These are phyloP conservation scores for Pythium myriotylum DNA, from an alignment of 352 stramenopile species.

Conservation along the genomic window DNA sequence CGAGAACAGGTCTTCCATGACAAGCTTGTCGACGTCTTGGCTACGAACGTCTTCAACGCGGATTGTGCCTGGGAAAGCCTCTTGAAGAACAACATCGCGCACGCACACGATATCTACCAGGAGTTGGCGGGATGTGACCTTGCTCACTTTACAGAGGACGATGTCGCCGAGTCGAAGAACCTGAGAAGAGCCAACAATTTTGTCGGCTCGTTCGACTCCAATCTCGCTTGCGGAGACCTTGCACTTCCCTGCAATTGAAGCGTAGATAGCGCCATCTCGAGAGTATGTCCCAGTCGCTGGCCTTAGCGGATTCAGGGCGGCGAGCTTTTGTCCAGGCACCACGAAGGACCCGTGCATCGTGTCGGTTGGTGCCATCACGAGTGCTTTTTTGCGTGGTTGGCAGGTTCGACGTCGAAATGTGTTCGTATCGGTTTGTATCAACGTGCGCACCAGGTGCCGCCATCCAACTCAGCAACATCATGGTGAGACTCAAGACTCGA, in stretches of 20 bases:
- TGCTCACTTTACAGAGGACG: slow-evolving; percentile 66
- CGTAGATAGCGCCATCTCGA: slow-evolving; percentile 65
- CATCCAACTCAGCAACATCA: slow-evolving; percentile 19
- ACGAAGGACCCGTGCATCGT: slow-evolving; percentile 31
- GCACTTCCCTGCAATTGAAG: slow-evolving; percentile 64
- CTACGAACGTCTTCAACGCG: slow-evolving; percentile 79
- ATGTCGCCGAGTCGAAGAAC: slow-evolving; percentile 70
- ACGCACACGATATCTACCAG: slow-evolving; percentile 81
- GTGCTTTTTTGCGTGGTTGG: slow-evolving; percentile 8
- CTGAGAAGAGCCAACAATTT: slow-evolving; percentile 66
- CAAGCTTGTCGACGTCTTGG: slow-evolving; percentile 80
- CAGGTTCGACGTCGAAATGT: neutral
- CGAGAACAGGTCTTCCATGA: slow-evolving; percentile 77
- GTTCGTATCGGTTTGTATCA: slow-evolving; percentile 11
- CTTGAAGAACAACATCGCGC: slow-evolving; percentile 68
- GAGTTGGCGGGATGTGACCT: slow-evolving; percentile 75
- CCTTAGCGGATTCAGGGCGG: slow-evolving; percentile 37
- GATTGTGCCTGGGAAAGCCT: slow-evolving; percentile 80
- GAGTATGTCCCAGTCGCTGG: slow-evolving; percentile 58
- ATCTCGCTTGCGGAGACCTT: slow-evolving; percentile 43
- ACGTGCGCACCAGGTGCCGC: slow-evolving; percentile 4
- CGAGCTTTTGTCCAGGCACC: slow-evolving; percentile 63
- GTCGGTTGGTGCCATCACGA: slow-evolving; percentile 7
- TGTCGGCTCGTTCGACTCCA: slow-evolving; percentile 46
- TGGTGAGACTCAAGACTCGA: slow-evolving; percentile 81